Percentiles rank a stretch among this genome's conserved stretches.
phyloP scores from a whole-genome alignment of 257 asterid genomes.

The Leptodermis oblonga region DNA sequence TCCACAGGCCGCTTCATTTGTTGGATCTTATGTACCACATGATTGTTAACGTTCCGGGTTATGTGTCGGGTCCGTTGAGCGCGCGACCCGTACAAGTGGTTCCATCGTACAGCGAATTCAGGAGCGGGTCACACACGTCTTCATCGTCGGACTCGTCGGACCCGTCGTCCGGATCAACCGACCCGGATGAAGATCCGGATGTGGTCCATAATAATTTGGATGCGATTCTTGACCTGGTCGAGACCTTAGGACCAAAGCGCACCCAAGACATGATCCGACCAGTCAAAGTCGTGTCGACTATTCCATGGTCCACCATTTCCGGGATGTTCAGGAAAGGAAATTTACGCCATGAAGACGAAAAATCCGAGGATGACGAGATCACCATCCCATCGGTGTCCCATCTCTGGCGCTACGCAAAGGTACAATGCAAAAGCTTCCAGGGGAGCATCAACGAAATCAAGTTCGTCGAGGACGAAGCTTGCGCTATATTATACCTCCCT shows the following conservation, averaged over 20 bases:
- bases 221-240: slow-evolving; percentile 18
- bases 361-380: slow-evolving; percentile 16
- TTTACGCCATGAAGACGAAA: slow-evolving; percentile 1
- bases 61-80: not conserved
- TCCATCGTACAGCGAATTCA: not conserved
- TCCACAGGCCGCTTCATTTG: slow-evolving; percentile 24
- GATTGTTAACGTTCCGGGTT: slow-evolving; percentile 16
- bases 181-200: slow-evolving; percentile 7
- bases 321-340: slow-evolving; percentile 20
- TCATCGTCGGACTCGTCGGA: not conserved
- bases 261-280: slow-evolving; percentile 15
- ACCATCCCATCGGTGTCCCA: slow-evolving; percentile 26
- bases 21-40: slow-evolving; percentile 34
- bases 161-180: not conserved
- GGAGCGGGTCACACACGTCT: not conserved
- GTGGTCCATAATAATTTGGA: slow-evolving; percentile 15
- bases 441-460: slow-evolving; percentile 27
- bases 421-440: slow-evolving; percentile 19
- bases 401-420: slow-evolving; percentile 15
- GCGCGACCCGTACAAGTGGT: not conserved
- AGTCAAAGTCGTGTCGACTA: slow-evolving; percentile 12
- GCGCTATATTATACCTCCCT: slow-evolving; percentile 42
- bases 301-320: slow-evolving; percentile 30
- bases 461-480: slow-evolving; percentile 21
- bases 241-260: slow-evolving; percentile 14